Evolutionary conservation across 306 rosid species (phyloP).

Genomic region (Cyclanthera cordifolia): DNA sequence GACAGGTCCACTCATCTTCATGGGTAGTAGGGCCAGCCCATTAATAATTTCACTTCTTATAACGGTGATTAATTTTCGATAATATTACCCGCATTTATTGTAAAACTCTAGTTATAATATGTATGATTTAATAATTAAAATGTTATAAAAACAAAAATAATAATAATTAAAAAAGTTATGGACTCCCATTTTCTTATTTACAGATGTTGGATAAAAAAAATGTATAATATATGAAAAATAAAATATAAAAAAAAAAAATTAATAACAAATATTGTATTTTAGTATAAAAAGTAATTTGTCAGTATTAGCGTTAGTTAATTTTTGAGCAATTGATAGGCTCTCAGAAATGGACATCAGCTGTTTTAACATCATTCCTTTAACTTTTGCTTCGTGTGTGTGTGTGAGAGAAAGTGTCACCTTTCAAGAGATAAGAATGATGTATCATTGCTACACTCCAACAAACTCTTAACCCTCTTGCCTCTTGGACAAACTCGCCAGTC

Average conservation of each 20-base stretch:
- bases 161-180: no score
- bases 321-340: background rate
- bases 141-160: no score
- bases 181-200: no score
- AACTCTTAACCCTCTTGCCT: background rate
- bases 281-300: no score
- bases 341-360: background rate
- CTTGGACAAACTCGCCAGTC: background rate
- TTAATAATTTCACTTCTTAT: background rate
- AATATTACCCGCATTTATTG: no score
- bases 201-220: no score
- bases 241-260: no score
- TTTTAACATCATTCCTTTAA: background rate
- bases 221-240: no score
- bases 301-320: background rate
- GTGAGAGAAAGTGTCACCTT: background rate
- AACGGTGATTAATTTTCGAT: background rate
- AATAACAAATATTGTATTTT: no score
- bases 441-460: background rate
- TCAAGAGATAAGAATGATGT: background rate
- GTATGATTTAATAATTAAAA: no score
- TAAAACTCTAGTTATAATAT: no score
- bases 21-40: background rate
- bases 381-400: background rate
- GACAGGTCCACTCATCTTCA: background rate